phyloP scores from a whole-genome alignment of 352 stramenopile species.

The Phytopythium vexans region DNA sequence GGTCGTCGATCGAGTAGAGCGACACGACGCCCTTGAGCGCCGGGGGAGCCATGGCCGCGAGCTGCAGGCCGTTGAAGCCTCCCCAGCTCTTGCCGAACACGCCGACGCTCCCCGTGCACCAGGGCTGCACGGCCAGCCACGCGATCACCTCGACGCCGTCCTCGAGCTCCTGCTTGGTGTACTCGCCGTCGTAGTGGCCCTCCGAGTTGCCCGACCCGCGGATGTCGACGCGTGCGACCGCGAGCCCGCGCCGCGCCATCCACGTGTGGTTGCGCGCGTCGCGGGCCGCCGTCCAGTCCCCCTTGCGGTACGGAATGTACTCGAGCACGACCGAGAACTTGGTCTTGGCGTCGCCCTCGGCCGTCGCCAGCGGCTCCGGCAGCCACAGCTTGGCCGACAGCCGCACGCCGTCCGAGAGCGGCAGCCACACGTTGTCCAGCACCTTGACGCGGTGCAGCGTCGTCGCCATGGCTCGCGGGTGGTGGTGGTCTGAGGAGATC shows the following conservation, averaged over 20 bases:
- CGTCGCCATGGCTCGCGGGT: background rate
- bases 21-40: conserved; percentile 42
- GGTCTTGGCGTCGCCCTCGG: background rate
- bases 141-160: conserved; percentile 44
- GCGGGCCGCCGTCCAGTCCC: conserved; percentile 40
- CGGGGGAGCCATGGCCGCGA: conserved; percentile 32
- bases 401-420: conserved; percentile 13
- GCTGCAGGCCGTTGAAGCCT: conserved; percentile 47
- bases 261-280: conserved; percentile 43
- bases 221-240: conserved; percentile 46
- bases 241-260: conserved; percentile 40
- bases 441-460: conserved; percentile 17
- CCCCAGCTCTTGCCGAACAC: conserved; percentile 57
- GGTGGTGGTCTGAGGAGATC: no score
- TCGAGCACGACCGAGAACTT: conserved; percentile 41
- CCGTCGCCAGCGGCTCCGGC: conserved; percentile 8
- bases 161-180: conserved; percentile 38
- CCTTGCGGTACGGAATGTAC: conserved; percentile 54
- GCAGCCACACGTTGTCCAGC: conserved; percentile 42
- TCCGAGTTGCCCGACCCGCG: conserved; percentile 43
- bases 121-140: conserved; percentile 40
- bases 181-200: conserved; percentile 40
- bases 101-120: conserved; percentile 36
- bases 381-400: conserved; percentile 38
- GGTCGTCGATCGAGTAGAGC: conserved; percentile 56